A percentile compares a stretch with the other conserved stretches of the same genome.
Conservation (phyloP, 192 early-diverging fungal species). For the Backusella mclennaniae region DNA sequence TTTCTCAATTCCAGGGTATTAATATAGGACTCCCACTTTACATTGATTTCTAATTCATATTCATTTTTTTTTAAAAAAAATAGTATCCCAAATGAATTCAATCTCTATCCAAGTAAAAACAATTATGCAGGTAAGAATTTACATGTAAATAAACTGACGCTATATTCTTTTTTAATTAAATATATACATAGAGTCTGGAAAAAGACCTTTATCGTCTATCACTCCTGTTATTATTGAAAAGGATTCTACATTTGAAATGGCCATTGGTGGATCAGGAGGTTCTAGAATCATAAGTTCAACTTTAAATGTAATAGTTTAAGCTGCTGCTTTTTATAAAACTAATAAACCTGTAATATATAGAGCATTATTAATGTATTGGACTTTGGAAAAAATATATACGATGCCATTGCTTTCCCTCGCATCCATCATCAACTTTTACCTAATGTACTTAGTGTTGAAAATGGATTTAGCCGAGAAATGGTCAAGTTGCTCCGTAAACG, state of each 20-base stretch:
- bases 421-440: slow-evolving; percentile 93
- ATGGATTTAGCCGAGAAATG: slow-evolving; percentile 35
- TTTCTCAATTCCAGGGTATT: slow-evolving; percentile 70
- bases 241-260: slow-evolving; percentile 64
- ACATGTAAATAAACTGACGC: background rate
- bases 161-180: background rate
- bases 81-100: slow-evolving; percentile 66
- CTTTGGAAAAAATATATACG: slow-evolving; percentile 59
- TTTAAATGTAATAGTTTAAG: slow-evolving; percentile 41
- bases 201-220: slow-evolving; percentile 81
- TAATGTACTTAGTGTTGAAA: slow-evolving; percentile 52
- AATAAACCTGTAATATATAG: slow-evolving; percentile 35
- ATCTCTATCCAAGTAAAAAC: slow-evolving; percentile 77
- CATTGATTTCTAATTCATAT: background rate
- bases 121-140: slow-evolving; percentile 58
- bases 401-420: slow-evolving; percentile 73
- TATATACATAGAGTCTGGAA: slow-evolving; percentile 58
- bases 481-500: slow-evolving; percentile 28
- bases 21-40: background rate
- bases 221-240: slow-evolving; percentile 64
- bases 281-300: slow-evolving; percentile 81
- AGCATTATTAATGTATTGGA: slow-evolving; percentile 75
- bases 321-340: background rate
- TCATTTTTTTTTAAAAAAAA: background rate
- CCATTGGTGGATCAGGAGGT: slow-evolving; percentile 87